Conservation (phyloP, 2,329 filamentous ascomycete genomes). For the Colletotrichum incanum region DNA sequence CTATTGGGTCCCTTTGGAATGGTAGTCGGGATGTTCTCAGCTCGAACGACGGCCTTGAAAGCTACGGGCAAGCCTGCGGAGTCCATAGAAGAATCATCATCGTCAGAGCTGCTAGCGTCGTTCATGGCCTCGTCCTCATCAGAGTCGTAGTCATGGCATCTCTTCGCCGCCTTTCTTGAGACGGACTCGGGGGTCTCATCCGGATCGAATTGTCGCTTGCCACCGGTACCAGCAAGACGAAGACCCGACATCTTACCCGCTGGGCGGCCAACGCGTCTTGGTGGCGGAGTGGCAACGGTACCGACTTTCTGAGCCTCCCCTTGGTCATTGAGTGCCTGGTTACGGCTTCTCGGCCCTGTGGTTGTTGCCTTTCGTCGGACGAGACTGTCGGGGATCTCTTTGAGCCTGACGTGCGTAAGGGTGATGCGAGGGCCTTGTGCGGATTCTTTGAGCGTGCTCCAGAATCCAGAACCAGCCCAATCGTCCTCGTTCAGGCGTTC, state of each 20-base stretch:
- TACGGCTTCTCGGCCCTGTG: neutral
- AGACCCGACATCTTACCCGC: conserved; percentile 63
- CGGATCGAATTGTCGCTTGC: conserved; percentile 62
- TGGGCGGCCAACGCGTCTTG: conserved; percentile 49
- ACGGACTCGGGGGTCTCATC: conserved; percentile 57
- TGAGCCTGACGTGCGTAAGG: conserved; percentile 20
- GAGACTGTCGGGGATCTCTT: conserved; percentile 19
- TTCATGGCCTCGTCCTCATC: conserved; percentile 53
- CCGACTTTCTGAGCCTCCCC: neutral
- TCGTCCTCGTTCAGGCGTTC: conserved; percentile 41
- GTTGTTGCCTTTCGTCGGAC: conserved; percentile 17
- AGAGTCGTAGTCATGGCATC: conserved; percentile 52
- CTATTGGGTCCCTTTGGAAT: conserved; percentile 71
- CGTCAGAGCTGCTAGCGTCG: conserved; percentile 47
- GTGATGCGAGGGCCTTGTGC: conserved; percentile 23
- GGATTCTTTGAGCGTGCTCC: conserved; percentile 49
- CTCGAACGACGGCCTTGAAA: conserved; percentile 62
- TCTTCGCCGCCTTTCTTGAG: conserved; percentile 54
- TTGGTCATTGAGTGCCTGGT: neutral
- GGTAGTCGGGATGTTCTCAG: conserved; percentile 65
- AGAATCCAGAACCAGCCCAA: conserved; percentile 52
- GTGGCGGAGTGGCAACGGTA: conserved; percentile 24
- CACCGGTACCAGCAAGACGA: conserved; percentile 54
- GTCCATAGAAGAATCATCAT: conserved; percentile 45
- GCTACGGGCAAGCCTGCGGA: conserved; percentile 45